phyloP scores from a whole-genome alignment of 2,329 filamentous ascomycete species.

The Cadophora malorum region DNA sequence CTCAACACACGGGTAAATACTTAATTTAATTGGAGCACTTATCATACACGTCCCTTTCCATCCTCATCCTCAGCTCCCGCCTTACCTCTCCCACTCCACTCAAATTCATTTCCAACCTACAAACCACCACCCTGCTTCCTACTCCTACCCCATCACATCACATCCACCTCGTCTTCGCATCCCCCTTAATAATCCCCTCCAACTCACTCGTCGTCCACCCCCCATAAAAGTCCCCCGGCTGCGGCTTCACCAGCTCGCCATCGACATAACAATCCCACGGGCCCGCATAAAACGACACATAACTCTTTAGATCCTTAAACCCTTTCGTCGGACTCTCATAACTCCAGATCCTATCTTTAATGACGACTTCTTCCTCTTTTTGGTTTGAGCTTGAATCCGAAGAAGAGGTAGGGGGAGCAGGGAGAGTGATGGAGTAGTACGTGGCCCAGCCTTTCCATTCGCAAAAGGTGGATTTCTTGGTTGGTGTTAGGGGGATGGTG shows the following conservation, averaged over 20 bases:
- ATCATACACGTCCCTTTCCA: too few relatives aligned
- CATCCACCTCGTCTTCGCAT: conserved; percentile 39
- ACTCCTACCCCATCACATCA: neutral
- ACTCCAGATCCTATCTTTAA: conserved; percentile 63
- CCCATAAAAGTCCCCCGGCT: conserved; percentile 68
- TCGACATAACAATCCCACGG: conserved; percentile 69
- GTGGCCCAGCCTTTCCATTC: conserved; percentile 68
- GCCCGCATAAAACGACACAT: conserved; percentile 64
- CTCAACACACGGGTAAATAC: too few relatives aligned
- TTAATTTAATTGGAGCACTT: too few relatives aligned
- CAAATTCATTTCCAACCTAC: too few relatives aligned
- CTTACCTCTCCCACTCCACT: too few relatives aligned
- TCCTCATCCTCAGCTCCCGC: too few relatives aligned
- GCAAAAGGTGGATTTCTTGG: conserved; percentile 55
- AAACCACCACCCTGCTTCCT: too few relatives aligned
- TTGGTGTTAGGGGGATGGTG: conserved; percentile 54
- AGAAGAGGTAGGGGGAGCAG: neutral
- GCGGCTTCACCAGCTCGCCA: conserved; percentile 63
- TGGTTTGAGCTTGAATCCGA: neutral
- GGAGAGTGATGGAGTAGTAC: conserved; percentile 56
- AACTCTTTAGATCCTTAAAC: conserved; percentile 60
- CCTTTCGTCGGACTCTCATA: conserved; percentile 60
- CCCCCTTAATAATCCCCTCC: conserved; percentile 57
- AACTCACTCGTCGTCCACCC: conserved; percentile 69
- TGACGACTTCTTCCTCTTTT: conserved; percentile 43